A percentile compares a stretch with the other conserved stretches of the same genome.
phyloP scores from a whole-genome alignment of 306 rosid species.

The Acacia confusa region DNA sequence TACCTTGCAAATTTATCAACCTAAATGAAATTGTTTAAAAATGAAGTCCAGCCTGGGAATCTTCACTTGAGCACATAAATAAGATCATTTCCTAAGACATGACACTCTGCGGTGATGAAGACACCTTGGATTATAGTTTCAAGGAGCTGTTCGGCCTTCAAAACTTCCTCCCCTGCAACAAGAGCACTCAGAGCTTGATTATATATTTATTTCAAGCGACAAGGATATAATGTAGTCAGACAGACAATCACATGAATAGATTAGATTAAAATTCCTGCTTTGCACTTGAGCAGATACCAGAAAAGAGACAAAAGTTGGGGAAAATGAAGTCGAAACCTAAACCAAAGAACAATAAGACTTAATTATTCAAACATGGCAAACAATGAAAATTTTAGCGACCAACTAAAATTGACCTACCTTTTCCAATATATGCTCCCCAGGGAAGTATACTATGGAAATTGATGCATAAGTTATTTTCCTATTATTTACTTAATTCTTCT shows the following conservation, averaged over 20 bases:
- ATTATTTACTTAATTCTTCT: background rate
- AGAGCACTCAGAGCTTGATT: conserved; percentile 21
- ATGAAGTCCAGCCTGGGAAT: conserved; percentile 14
- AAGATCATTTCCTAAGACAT: conserved; percentile 16
- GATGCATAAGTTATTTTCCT: background rate
- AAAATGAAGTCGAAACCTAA: background rate
- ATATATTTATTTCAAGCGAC: conserved; percentile 21
- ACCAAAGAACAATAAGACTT: conserved; percentile 5
- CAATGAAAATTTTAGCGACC: background rate
- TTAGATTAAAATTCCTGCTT: background rate
- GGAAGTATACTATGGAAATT: background rate
- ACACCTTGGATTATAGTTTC: conserved; percentile 85
- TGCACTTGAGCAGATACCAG: background rate
- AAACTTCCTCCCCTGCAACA: conserved; percentile 65
- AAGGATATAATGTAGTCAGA: conserved; percentile 15
- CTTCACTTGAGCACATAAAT: conserved; percentile 17
- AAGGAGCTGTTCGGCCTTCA: conserved; percentile 83
- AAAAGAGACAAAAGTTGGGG: background rate
- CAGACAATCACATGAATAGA: conserved; percentile 1
- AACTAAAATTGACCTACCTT: conserved; percentile 16
- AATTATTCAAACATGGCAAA: background rate
- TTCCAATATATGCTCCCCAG: background rate
- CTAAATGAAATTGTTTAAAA: conserved; percentile 19
- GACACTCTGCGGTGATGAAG: conserved; percentile 24
- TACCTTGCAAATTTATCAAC: conserved; percentile 18